phyloP scores from a whole-genome alignment of 306 rosid genomes.

The Sindora glabra region DNA sequence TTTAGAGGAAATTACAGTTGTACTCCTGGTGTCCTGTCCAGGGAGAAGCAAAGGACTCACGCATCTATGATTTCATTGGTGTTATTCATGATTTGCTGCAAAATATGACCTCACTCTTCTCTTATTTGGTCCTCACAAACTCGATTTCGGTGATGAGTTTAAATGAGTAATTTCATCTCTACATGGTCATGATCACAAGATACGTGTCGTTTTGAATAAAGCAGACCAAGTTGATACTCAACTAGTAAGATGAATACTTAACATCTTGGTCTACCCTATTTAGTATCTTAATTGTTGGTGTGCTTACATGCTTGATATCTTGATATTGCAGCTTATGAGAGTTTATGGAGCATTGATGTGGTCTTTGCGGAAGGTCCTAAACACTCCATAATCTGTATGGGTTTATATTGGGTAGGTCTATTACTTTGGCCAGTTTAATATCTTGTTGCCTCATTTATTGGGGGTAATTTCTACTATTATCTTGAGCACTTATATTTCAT shows the following conservation, averaged over 20 bases:
- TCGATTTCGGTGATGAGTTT: constrained; percentile 88
- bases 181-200: constrained; percentile 87
- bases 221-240: constrained; percentile 97
- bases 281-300: background rate
- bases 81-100: constrained; percentile 98
- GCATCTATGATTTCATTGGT: constrained; percentile 94
- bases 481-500: background rate
- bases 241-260: constrained; percentile 44
- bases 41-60: constrained; percentile 92
- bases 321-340: constrained; percentile 71
- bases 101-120: constrained; percentile 93
- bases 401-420: constrained; percentile 79
- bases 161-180: constrained; percentile 79
- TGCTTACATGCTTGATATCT: background rate
- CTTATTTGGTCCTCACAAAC: constrained; percentile 86
- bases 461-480: background rate
- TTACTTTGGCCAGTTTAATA: background rate
- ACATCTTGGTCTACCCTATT: background rate
- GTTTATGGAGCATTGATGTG: constrained; percentile 99
- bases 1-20: constrained; percentile 72
- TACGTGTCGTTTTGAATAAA: constrained; percentile 89
- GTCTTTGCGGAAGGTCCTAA: constrained; percentile 85
- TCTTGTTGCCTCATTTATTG: background rate
- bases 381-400: constrained; percentile 81
- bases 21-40: constrained; percentile 97